Evolutionary conservation across 192 early-diverging fungal genomes (phyloP), one percentile per base, ranked within the genome.

Genomic region (Spizellomyces punctatus): DNA sequence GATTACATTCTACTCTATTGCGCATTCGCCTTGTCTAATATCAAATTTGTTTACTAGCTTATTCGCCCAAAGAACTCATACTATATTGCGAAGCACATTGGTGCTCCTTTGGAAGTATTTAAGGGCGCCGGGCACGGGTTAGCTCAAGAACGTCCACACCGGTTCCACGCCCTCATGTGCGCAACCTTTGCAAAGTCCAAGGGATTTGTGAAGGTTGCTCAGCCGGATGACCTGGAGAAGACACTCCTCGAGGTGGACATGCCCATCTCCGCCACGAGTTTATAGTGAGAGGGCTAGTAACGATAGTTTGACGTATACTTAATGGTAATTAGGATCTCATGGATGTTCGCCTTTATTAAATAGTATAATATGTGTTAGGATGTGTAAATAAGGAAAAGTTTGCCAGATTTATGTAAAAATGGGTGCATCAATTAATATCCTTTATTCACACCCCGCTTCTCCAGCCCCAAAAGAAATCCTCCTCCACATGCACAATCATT

Each of bases 91-190:
- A 56, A 68, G 8, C 49, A 66, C 8, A 68, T 82, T 43, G 66
- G 67, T 6, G 76, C 48, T 62, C 64, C 67, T 5, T 36, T 77
- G 7, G 72, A 78, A 27, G 64, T 82, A 5, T 82, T 78, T 68
- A 55, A 76, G 50, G 64, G 71, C 14, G 76, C 73, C 6, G 80
- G 80, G 4, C 80, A 82, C 62, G 80, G 61, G 17, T 52, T 72
- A 6, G 62, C 63, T 7, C 49, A 48, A n/a, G 71, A 72, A 43
- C 47, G 52, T 14, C 49, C 55, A 16, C 47, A 72, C 16, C 62
- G 63, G n/a, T 63, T 72, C 62, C 71, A 72, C 55, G 63, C 63
- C 10, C 49, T 72, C 12, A 12, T 72, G 47, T 14, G 10, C n/a
- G 62, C 2, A 19, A 64, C 62, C 5, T 72, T 72, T 17, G 62